Percentiles rank a stretch among this genome's conserved stretches.
Evolutionary conservation across 2,329 filamentous ascomycete species (phyloP).

Genomic region (Salinomyces thailandicus): DNA sequence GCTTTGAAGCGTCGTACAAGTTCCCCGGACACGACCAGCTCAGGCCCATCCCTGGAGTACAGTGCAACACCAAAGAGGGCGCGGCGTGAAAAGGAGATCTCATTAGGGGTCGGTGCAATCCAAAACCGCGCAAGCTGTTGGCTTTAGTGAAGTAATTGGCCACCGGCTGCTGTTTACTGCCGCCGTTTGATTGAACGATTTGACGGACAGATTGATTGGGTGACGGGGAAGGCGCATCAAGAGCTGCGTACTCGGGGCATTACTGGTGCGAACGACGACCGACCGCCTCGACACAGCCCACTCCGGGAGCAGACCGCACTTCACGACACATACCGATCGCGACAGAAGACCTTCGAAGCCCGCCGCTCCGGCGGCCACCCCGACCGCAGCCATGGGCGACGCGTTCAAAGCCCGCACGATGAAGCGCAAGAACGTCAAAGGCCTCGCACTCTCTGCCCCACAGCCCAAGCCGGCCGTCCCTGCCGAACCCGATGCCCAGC

Average conservation of each 20-base stretch:
- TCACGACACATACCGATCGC: neutral
- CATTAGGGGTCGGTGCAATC: neutral
- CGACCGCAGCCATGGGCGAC: constrained; percentile 42
- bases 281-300: neutral
- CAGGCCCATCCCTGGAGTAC: neutral
- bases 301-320: too few species aligned
- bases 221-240: too few species aligned
- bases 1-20: constrained; percentile 1
- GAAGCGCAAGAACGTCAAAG: constrained; percentile 99
- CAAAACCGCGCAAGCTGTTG: constrained; percentile 1
- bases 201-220: neutral
- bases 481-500: constrained; percentile 58
- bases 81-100: neutral
- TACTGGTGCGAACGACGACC: neutral
- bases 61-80: neutral
- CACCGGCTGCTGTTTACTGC: neutral
- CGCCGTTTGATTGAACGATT: neutral
- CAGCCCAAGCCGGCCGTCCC: constrained; percentile 61
- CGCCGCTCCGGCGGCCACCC: neutral
- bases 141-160: constrained; percentile 2
- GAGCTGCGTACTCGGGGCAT: too few species aligned
- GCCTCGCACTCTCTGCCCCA: constrained; percentile 73
- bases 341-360: neutral
- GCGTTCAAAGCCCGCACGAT: constrained; percentile 62
- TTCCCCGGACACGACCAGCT: neutral